A percentile compares a stretch with the other conserved stretches of the same genome.
phyloP scores from a whole-genome alignment of 1,139 yeast genomes.

The Candida frijolesensis region DNA sequence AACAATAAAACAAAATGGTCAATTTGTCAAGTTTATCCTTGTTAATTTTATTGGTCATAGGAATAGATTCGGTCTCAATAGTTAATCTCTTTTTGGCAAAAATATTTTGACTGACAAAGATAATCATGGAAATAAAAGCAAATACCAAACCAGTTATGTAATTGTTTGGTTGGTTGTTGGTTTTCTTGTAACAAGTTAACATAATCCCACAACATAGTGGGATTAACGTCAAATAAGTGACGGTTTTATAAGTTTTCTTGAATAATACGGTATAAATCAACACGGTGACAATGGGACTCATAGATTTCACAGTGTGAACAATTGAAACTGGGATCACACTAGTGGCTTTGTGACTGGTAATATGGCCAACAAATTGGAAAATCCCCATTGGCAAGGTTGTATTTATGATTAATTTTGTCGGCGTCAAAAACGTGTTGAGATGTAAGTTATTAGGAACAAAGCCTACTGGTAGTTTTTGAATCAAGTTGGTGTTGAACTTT shows the following conservation, averaged over 20 bases:
- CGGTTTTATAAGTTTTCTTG: conserved; percentile 54
- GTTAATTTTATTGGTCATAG: conserved; percentile 11
- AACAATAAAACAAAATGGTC: conserved; percentile 81
- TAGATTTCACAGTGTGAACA: conserved; percentile 89
- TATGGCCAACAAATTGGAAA: conserved; percentile 89
- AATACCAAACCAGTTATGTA: conserved; percentile 64
- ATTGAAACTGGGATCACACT: conserved; percentile 84
- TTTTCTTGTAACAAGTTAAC: conserved; percentile 67
- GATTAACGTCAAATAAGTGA: conserved; percentile 73
- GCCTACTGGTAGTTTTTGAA: conserved; percentile 54
- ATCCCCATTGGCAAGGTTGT: conserved; percentile 91
- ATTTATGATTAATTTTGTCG: conserved; percentile 54
- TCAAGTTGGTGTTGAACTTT: conserved; percentile 22
- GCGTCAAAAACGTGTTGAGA: conserved; percentile 44
- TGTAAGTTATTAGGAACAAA: conserved; percentile 48
- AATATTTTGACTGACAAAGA: conserved; percentile 89
- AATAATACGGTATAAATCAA: conserved; percentile 68
- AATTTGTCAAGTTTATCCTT: conserved; percentile 70
- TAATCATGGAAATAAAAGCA: conserved; percentile 80
- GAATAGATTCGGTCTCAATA: conserved; percentile 19
- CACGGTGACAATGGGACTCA: conserved; percentile 89
- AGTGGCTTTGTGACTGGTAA: conserved; percentile 87
- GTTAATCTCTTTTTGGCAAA: conserved; percentile 86
- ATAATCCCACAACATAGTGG: conserved; percentile 85
- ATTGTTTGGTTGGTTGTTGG: conserved; percentile 11